Base-by-base conservation (phyloP, 2,329 filamentous ascomycete genomes). In the Cadophora luteo-olivacea region DNA sequence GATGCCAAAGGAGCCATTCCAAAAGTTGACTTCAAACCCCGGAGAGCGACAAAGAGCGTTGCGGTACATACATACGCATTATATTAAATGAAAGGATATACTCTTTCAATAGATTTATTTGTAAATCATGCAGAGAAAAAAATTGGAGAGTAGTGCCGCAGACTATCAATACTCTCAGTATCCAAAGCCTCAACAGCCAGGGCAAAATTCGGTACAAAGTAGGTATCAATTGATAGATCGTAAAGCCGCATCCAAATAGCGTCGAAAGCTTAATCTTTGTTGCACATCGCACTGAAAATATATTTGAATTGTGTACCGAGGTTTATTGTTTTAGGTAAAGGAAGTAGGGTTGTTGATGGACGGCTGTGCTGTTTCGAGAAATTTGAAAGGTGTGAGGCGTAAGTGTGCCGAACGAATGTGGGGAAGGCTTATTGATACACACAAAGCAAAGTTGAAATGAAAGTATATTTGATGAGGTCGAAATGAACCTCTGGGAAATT, bases 231-330 rank as follows among this genome's bases (percentile, higher is more conserved):
- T 29, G 29, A 45, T 19, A 45, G 16, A 45, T 45, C 14, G 22
- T 22, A 49, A 11, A 49, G 45, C 45, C 45, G 45, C n/a, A 22
- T 49, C 45, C 45, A 6, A 22, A 60, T 41, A 45, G 57, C 22
- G 36, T 45, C 36, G 14, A 60, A 19, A 24, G 14, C 14, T 36
- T 11, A 12, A 38, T 22, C 45, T 61, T 66, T 66, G 64, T 66
- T 61, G 64, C 64, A 66, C 48, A n/a, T 66, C 64, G 64, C 55
- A 66, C 48, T 14, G 48, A 38, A 29, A 66, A 61, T 66, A 22
- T 33, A 22, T 54, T 29, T 22, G 29, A 62, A 62, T 61, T 55
- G 64, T 66, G 64, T 66, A 51, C 64, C 64, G 64, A 66, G 64
- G 16, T 16, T 29, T 22, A 9, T 38, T 38, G 49, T 52, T 33